Evolutionary conservation across 257 asterid genomes (phyloP).

Genomic region (Nicotiana obtusifolia): DNA sequence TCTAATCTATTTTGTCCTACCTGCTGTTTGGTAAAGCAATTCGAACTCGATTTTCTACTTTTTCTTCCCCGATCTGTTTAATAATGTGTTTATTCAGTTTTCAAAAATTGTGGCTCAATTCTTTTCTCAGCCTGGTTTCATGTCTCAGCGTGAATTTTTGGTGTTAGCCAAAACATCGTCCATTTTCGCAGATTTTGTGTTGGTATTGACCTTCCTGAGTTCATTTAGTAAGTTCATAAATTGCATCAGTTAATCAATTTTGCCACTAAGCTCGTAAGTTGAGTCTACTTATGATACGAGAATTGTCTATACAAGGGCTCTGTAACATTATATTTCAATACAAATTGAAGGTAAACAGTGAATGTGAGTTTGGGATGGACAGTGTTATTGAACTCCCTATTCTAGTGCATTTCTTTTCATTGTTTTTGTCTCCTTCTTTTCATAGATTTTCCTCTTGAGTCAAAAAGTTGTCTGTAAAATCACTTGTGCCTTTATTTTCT

Average conservation of each 20-base stretch:
- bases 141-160: not conserved
- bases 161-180: not conserved
- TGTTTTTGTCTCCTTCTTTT: not conserved
- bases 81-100: not conserved
- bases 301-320: not conserved
- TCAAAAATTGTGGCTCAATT: not conserved
- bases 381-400: not conserved
- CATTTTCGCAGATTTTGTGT: not conserved
- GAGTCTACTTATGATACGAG: not conserved
- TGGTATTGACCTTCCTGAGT: conserved; percentile 1
- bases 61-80: not conserved
- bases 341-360: not conserved
- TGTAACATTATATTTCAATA: not conserved
- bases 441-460: not conserved
- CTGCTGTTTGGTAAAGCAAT: not conserved
- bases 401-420: not conserved
- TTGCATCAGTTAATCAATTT: not conserved
- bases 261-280: not conserved
- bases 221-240: not conserved
- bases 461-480: not conserved
- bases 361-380: not conserved
- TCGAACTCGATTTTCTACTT: not conserved
- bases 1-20: not conserved
- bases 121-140: not conserved
- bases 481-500: not conserved